A percentile compares a stretch with the other conserved stretches of the same genome.
Conservation (phyloP, 208 protist genomes). For the Acanthamoeba triangularis region DNA sequence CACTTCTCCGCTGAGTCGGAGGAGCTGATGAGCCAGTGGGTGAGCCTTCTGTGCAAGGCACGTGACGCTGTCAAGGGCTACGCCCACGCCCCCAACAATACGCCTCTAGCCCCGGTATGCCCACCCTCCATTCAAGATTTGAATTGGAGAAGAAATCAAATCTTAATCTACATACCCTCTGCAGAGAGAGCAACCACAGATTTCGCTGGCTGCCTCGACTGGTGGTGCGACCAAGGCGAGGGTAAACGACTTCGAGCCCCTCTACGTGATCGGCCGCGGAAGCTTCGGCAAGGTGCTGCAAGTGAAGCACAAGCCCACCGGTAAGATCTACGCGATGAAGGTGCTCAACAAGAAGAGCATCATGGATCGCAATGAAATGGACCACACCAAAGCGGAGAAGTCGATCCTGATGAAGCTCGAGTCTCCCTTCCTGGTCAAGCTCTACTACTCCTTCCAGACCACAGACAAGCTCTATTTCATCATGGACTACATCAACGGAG, state of each 20-base stretch:
- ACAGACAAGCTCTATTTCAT: slow-evolving; percentile 95
- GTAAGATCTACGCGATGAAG: slow-evolving; percentile 92
- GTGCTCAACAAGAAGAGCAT: slow-evolving; percentile 88
- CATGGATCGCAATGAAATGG: slow-evolving; percentile 86
- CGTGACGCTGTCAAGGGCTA: background rate
- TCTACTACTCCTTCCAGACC: slow-evolving; percentile 98
- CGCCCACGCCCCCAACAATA: too few relatives aligned
- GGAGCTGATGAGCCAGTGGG: background rate
- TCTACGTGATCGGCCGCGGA: background rate
- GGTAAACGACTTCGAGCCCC: slow-evolving; percentile 43
- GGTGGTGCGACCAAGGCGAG: background rate
- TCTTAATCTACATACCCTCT: background rate
- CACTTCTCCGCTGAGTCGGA: background rate
- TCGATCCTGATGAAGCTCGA: slow-evolving; percentile 83
- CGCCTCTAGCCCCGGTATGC: too few relatives aligned
- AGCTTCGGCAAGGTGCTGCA: slow-evolving; percentile 78
- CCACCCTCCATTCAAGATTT: too few relatives aligned
- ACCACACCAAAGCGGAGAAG: slow-evolving; percentile 90
- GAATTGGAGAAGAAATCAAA: background rate
- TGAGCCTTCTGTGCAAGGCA: background rate
- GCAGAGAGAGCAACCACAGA: background rate
- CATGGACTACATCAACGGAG: slow-evolving; percentile 95
- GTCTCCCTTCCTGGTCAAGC: slow-evolving; percentile 93
- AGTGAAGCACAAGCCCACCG: slow-evolving; percentile 88
- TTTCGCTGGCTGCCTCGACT: background rate